Conservation (phyloP, 192 early-diverging fungal species). For the Thoreauomyces humboldtii region DNA sequence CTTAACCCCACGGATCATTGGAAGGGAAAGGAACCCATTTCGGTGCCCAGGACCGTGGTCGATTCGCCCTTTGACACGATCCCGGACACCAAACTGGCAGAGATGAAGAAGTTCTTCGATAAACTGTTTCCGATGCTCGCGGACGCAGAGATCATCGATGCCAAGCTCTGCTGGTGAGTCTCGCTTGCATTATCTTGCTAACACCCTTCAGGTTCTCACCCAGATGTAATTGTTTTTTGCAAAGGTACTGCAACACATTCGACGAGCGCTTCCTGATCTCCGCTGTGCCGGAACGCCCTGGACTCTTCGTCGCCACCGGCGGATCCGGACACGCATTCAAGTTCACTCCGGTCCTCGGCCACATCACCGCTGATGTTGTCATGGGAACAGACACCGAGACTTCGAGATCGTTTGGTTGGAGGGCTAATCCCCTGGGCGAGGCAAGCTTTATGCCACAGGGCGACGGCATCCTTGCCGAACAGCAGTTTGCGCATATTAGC, state of each 20-base stretch:
- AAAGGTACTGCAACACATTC: slow-evolving; percentile 43
- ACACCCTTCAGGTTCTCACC: too few relatives aligned
- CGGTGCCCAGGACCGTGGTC: slow-evolving; percentile 32
- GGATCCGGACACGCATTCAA: slow-evolving; percentile 64
- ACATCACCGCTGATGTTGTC: slow-evolving; percentile 46
- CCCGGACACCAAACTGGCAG: neutral
- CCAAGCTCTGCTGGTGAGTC: slow-evolving; percentile 7
- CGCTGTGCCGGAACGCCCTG: slow-evolving; percentile 37
- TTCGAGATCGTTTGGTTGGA: slow-evolving; percentile 12
- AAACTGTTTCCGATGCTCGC: neutral
- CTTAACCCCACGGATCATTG: slow-evolving; percentile 33
- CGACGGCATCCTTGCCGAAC: neutral
- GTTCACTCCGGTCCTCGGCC: slow-evolving; percentile 54
- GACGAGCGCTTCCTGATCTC: slow-evolving; percentile 53
- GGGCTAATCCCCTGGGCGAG: neutral
- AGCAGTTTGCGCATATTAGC: too few relatives aligned
- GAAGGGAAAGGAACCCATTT: too few relatives aligned
- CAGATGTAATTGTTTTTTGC: too few relatives aligned
- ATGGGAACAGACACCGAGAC: slow-evolving; percentile 20
- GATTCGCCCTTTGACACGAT: neutral
- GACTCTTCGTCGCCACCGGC: slow-evolving; percentile 53
- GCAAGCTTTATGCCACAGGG: neutral
- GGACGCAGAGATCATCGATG: neutral
- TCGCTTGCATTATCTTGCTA: too few relatives aligned
- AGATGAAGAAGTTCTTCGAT: neutral